Evolutionary conservation across 495 filamentous ascomycete species (phyloP).

Genomic region (Hypomontagnella monticulosa): DNA sequence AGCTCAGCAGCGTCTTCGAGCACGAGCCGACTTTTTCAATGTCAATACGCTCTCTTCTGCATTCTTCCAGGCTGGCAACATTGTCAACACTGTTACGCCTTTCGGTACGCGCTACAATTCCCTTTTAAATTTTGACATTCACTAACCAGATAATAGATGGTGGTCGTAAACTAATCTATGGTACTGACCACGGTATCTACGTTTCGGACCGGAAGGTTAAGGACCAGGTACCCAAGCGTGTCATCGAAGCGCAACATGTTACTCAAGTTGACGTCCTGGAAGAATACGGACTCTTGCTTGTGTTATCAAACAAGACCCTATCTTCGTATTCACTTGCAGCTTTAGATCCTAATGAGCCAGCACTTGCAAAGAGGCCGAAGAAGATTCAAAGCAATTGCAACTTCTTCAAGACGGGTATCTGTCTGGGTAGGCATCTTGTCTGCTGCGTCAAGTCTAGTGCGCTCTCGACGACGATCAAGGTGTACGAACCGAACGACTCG

Average conservation of each 20-base stretch:
- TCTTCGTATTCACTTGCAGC: constrained; percentile 86
- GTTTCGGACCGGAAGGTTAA: constrained; percentile 90
- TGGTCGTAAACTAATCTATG: constrained; percentile 91
- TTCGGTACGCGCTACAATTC: constrained; percentile 67
- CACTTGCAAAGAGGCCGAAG: constrained; percentile 85
- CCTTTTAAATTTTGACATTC: neutral
- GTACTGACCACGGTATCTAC: constrained; percentile 93
- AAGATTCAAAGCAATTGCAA: constrained; percentile 97
- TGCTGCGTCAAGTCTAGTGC: constrained; percentile 93
- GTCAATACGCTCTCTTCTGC: constrained; percentile 83
- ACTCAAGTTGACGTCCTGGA: constrained; percentile 97
- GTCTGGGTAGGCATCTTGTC: constrained; percentile 91
- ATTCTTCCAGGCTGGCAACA: constrained; percentile 83
- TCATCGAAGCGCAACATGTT: constrained; percentile 86
- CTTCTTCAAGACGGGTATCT: constrained; percentile 97
- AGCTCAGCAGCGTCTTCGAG: constrained; percentile 84
- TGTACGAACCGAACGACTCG: constrained; percentile 94
- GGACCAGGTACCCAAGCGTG: constrained; percentile 76
- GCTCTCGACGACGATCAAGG: constrained; percentile 93
- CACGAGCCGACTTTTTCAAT: constrained; percentile 92
- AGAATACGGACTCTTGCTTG: constrained; percentile 88
- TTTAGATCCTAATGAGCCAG: constrained; percentile 80
- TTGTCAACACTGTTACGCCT: constrained; percentile 93
- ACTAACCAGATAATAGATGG: constrained; percentile 70
- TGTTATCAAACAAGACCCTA: constrained; percentile 92